These are phyloP conservation scores for Solanum pimpinellifolium DNA, from an alignment of 257 asterid species.

Conservation along the genomic window DNA sequence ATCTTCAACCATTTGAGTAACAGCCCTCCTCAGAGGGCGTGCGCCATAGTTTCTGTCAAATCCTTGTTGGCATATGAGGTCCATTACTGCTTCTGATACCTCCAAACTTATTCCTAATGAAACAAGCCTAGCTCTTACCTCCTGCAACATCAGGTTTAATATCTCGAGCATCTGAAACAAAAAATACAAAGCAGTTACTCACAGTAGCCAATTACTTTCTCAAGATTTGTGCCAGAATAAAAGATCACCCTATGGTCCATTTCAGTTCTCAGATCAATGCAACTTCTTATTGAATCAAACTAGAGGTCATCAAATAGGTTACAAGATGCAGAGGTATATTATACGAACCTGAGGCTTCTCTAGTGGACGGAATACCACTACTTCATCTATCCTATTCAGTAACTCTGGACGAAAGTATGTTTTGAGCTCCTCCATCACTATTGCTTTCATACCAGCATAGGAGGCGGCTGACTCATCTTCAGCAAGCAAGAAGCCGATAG, in stretches of 20 bases:
- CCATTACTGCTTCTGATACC: constrained; percentile 70
- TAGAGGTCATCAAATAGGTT: neutral
- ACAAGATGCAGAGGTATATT: neutral
- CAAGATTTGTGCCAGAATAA: neutral
- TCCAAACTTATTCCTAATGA: constrained; percentile 61
- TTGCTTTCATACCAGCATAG: constrained; percentile 76
- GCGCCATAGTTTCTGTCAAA: constrained; percentile 92
- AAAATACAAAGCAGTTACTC: neutral
- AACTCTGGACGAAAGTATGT: constrained; percentile 92
- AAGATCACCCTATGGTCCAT: neutral
- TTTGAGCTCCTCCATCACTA: constrained; percentile 86
- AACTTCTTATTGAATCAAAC: neutral
- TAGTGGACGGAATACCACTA: constrained; percentile 87
- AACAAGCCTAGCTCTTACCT: constrained; percentile 63
- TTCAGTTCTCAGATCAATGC: neutral
- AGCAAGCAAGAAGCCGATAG: constrained; percentile 56
- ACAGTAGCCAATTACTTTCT: neutral
- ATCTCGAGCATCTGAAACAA: constrained; percentile 73
- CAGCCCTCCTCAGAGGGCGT: constrained; percentile 84
- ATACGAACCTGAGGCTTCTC: constrained; percentile 83
- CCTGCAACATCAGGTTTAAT: constrained; percentile 67
- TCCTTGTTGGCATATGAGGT: constrained; percentile 74
- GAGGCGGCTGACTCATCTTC: constrained; percentile 50
- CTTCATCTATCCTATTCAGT: constrained; percentile 91
- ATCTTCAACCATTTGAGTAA: constrained; percentile 70